Conservation (phyloP, 164 flowering plant genomes). For the Nymphaea thermarum region DNA sequence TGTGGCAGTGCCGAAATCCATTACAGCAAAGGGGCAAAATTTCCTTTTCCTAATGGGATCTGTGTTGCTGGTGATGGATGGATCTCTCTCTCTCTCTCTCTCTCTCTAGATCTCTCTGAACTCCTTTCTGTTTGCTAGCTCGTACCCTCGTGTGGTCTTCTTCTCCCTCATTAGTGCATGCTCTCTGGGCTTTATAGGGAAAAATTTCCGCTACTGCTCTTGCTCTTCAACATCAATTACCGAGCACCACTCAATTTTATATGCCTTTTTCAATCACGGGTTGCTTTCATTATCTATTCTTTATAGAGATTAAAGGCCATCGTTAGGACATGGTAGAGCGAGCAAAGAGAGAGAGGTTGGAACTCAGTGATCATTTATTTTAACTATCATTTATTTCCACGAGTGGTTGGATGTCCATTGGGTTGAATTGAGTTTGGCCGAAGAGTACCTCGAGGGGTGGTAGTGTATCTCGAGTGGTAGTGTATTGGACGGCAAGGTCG, state of each 20-base stretch:
- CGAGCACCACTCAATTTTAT: neutral
- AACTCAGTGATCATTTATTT: no score
- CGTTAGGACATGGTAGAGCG: neutral
- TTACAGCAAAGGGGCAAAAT: neutral
- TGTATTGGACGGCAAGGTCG: no score
- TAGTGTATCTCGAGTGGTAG: no score
- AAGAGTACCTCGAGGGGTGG: no score
- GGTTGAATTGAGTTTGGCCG: no score
- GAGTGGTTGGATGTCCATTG: no score
- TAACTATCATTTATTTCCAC: no score
- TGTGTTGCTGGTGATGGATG: neutral
- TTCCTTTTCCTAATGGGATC: neutral
- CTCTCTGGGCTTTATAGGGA: neutral
- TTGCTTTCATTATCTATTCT: no score
- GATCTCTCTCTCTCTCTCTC: slow-evolving; percentile 2
- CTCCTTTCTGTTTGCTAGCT: neutral
- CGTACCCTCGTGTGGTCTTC: neutral
- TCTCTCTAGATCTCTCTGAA: neutral
- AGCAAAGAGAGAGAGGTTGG: neutral
- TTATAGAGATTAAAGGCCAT: no score
- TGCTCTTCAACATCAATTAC: neutral
- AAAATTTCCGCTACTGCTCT: neutral
- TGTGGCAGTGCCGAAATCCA: slow-evolving; percentile 10
- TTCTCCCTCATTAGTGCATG: neutral
- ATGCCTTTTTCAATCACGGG: neutral